These are phyloP conservation scores for Dactylellina haptotyla DNA, from an alignment of 2,329 filamentous ascomycete genomes.

Conservation along the genomic window DNA sequence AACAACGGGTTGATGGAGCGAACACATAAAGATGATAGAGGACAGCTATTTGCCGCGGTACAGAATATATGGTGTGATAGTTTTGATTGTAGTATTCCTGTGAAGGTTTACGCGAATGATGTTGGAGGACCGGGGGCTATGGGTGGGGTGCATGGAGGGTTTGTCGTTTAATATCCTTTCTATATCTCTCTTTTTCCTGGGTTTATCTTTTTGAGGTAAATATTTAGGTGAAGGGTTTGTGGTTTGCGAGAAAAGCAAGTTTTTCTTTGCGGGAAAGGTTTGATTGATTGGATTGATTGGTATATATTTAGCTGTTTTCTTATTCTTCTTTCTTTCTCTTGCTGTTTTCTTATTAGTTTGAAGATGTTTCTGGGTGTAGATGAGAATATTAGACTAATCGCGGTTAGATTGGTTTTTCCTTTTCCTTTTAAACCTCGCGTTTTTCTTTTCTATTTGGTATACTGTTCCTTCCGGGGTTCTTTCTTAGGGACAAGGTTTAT, in stretches of 20 bases:
- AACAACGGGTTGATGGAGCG: conserved; percentile 76
- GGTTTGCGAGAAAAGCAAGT: background rate
- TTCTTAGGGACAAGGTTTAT: too few species aligned
- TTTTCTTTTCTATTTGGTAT: background rate
- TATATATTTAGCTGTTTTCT: background rate
- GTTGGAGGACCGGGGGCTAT: conserved; percentile 30
- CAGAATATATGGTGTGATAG: conserved; percentile 85
- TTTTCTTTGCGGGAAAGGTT: too few species aligned
- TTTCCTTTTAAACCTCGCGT: background rate
- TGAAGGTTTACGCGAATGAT: conserved; percentile 74
- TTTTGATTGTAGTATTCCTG: conserved; percentile 86
- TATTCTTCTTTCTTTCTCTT: background rate
- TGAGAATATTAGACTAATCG: background rate
- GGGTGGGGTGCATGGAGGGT: conserved; percentile 36
- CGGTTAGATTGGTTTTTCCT: background rate
- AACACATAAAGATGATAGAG: conserved; percentile 80
- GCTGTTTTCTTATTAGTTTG: background rate
- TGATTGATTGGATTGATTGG: background rate
- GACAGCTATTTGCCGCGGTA: conserved; percentile 78
- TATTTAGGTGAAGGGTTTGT: background rate
- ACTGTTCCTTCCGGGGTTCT: background rate
- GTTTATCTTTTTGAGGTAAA: background rate
- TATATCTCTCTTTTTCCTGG: background rate
- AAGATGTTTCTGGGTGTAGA: background rate
- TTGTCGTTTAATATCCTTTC: conserved; percentile 24